A percentile compares a stretch with the other conserved stretches of the same genome.
These are phyloP conservation scores for Tuber umbilicatum DNA, from an alignment of 495 filamentous ascomycete species.

Conservation along the genomic window DNA sequence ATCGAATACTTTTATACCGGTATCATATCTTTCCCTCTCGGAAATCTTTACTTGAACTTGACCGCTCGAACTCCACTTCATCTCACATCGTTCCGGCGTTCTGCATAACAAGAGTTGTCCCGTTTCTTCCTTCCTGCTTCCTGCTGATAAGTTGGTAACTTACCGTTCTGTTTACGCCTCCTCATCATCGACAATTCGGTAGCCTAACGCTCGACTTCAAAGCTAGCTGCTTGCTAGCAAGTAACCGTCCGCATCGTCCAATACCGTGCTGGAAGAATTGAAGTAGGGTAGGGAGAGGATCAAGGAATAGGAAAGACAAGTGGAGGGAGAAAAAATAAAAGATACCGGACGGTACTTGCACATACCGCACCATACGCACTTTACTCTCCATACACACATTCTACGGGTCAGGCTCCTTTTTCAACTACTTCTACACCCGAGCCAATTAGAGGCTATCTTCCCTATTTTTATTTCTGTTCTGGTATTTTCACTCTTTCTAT, in stretches of 20 bases:
- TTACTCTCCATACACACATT: not conserved
- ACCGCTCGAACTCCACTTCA: not conserved
- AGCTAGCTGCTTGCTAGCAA: not conserved
- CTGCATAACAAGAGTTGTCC: not conserved
- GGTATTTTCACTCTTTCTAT: not conserved
- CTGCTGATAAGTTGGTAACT: not conserved
- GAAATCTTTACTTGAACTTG: not conserved
- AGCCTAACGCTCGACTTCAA: not conserved
- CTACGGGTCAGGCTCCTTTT: not conserved
- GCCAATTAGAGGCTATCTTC: not conserved
- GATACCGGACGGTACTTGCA: no score
- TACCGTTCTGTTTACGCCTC: not conserved
- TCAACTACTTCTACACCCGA: not conserved
- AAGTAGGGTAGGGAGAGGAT: not conserved
- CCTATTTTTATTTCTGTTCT: not conserved
- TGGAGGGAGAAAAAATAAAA: not conserved
- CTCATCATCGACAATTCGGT: not conserved
- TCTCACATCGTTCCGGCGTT: not conserved
- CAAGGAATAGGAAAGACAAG: not conserved
- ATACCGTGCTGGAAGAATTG: not conserved
- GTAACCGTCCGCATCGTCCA: not conserved
- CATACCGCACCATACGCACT: not conserved
- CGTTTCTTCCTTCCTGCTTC: not conserved
- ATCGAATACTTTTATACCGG: not conserved
- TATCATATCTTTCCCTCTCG: not conserved